Evolutionary conservation across 2,329 filamentous ascomycete species (phyloP).

Genomic region (Apiospora saccharicola): DNA sequence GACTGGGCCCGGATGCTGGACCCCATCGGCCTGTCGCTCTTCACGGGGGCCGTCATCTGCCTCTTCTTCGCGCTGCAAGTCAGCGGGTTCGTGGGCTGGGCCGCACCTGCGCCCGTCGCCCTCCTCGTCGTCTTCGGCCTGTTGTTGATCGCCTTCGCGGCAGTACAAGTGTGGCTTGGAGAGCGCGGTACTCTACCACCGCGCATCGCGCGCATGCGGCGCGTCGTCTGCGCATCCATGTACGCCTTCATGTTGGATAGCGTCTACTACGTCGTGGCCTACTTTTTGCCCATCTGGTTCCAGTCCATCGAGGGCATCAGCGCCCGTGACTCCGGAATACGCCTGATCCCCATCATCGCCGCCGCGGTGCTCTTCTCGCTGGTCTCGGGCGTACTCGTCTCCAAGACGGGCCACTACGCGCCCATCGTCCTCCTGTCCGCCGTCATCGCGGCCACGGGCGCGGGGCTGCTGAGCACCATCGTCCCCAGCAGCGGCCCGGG

Average conservation of each 20-base stretch:
- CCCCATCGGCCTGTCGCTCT: slow-evolving; percentile 51
- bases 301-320: slow-evolving; percentile 42
- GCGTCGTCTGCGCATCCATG: not conserved
- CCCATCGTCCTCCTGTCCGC: slow-evolving; percentile 33
- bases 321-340: slow-evolving; percentile 37
- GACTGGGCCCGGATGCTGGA: not conserved
- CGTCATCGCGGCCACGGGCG: slow-evolving; percentile 41
- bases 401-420: slow-evolving; percentile 30
- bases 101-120: slow-evolving; percentile 32
- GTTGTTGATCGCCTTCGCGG: not conserved
- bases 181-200: not conserved
- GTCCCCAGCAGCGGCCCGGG: slow-evolving; percentile 38
- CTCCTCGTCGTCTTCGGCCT: not conserved
- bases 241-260: not conserved
- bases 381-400: slow-evolving; percentile 32
- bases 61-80: slow-evolving; percentile 44
- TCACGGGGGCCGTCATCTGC: slow-evolving; percentile 54
- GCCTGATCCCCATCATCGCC: slow-evolving; percentile 28
- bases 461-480: slow-evolving; percentile 47
- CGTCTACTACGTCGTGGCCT: slow-evolving; percentile 31
- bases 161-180: not conserved
- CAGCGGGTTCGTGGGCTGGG: slow-evolving; percentile 48
- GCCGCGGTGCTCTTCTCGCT: not conserved
- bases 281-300: slow-evolving; percentile 46
- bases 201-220: not conserved